Evolutionary conservation across 768 basidiomycete genomes (phyloP), one percentile per base, ranked within the genome.

Genomic region (Scleroderma bovista): DNA sequence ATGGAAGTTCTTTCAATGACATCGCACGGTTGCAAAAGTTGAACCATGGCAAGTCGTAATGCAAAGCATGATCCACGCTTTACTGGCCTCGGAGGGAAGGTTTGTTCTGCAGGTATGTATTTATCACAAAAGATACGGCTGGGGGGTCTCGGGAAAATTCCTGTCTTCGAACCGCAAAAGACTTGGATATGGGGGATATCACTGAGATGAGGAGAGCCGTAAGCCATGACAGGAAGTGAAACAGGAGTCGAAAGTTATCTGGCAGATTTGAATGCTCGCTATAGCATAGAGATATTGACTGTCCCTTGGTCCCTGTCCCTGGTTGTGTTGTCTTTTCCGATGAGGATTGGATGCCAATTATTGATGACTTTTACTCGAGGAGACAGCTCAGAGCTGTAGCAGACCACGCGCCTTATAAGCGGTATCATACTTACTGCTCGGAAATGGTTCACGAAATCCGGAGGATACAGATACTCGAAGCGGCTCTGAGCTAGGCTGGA

Each of bases 11-110:
- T 6, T 43, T 4, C 1, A 49, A 5, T 0, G 51, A 40, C 1
- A 51, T 33, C 2, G 38, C 6, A 10, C 12, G 16, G 5, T 3
- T 23, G 2, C 51, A 45, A 5, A 58, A 62, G 5, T 33, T 31
- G 7, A 44, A 48, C 62, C 62, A 64, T 39, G 42, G 49, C 1
- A n/a, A n/a, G n/a, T 23, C 31, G 38, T 56, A 56, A 26, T 60
- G 60, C 3, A 37, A 43, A 0, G 36, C 22, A 23, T 60, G 63
- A 20, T 64, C 53, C 6, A 39, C 52, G 23, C 60, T 60, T 46
- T 78, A 75, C 34, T 72, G 63, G 23, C 61, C 68, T 75, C 76
- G 78, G 32, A 68, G 69, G 13, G 71, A 60, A 39, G 65, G 60
- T 44, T 71, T 15, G 34, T 36, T n/a, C 5, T 13, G 34, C 13